Percentiles rank a stretch among this genome's conserved stretches.
phyloP scores from a whole-genome alignment of 2,329 filamentous ascomycete species.

The Sporothrix brasiliensis region DNA sequence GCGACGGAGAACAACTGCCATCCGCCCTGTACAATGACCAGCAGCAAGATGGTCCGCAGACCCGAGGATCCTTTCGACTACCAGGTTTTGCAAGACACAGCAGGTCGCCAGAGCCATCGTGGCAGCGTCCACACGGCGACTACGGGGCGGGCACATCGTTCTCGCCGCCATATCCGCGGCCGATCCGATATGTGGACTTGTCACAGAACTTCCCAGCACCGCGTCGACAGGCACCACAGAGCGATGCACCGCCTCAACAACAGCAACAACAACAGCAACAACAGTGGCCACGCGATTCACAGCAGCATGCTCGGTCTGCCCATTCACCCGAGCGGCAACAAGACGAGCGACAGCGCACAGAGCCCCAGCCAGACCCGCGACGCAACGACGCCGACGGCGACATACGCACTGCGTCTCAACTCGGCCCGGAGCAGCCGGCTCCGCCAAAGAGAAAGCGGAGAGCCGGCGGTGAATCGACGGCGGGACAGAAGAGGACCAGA shows the following conservation, averaged over 20 bases:
- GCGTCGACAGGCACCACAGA: background rate
- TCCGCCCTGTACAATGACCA: background rate
- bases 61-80: background rate
- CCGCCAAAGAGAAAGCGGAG: background rate
- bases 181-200: background rate
- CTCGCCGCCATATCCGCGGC: background rate
- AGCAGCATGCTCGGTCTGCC: too few relatives aligned
- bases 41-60: background rate
- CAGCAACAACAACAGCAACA: too few relatives aligned
- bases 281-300: background rate
- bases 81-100: background rate
- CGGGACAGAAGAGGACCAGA: background rate
- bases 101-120: background rate
- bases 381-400: background rate
- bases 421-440: too few relatives aligned
- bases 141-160: too few relatives aligned
- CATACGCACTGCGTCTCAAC: too few relatives aligned
- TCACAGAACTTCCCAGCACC: background rate
- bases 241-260: too few relatives aligned
- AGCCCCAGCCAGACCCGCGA: background rate
- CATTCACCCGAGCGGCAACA: background rate
- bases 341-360: background rate
- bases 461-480: background rate
- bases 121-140: background rate
- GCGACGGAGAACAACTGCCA: background rate